A percentile compares a stretch with the other conserved stretches of the same genome.
phyloP scores from a whole-genome alignment of 2,329 filamentous ascomycete species.

The Tympanopsis confertula region DNA sequence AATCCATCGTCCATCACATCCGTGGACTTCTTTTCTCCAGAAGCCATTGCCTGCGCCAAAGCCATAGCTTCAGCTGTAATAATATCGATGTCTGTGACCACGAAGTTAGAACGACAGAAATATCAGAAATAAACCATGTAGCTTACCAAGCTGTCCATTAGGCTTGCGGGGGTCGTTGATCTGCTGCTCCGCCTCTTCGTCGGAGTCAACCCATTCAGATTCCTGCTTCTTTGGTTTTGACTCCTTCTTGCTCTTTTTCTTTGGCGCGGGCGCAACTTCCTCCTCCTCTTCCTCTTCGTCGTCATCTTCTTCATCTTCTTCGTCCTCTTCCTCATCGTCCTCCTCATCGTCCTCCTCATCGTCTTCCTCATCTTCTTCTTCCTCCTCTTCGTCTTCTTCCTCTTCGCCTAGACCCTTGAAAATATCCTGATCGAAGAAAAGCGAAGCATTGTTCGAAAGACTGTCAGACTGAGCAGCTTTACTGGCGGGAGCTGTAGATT shows the following conservation, averaged over 20 bases:
- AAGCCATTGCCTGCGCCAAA: conserved; percentile 80
- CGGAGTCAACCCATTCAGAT: neutral
- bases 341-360: neutral
- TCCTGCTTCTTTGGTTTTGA: neutral
- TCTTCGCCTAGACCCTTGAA: conserved; percentile 72
- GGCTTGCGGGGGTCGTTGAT: conserved; percentile 10
- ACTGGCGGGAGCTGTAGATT: neutral
- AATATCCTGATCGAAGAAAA: conserved; percentile 91
- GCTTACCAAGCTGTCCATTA: conserved; percentile 58
- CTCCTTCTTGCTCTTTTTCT: neutral
- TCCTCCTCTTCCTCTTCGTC: too few species aligned
- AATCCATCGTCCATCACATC: conserved; percentile 84
- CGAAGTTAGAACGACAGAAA: conserved; percentile 6
- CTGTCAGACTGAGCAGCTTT: conserved; percentile 32
- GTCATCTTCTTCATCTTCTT: too few species aligned
- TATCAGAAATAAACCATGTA: conserved; percentile 13
- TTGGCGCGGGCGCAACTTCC: too few species aligned
- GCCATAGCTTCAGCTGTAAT: conserved; percentile 99
- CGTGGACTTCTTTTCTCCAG: conserved; percentile 66
- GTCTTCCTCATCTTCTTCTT: conserved; percentile 23
- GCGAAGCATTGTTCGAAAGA: conserved; percentile 72
- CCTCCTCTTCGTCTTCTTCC: conserved; percentile 40
- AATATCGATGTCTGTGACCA: conserved; percentile 72
- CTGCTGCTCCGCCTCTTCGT: neutral
- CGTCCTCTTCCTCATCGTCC: too few species aligned